Conservation (phyloP, 495 filamentous ascomycete genomes). For the Choiromyces venosus region DNA sequence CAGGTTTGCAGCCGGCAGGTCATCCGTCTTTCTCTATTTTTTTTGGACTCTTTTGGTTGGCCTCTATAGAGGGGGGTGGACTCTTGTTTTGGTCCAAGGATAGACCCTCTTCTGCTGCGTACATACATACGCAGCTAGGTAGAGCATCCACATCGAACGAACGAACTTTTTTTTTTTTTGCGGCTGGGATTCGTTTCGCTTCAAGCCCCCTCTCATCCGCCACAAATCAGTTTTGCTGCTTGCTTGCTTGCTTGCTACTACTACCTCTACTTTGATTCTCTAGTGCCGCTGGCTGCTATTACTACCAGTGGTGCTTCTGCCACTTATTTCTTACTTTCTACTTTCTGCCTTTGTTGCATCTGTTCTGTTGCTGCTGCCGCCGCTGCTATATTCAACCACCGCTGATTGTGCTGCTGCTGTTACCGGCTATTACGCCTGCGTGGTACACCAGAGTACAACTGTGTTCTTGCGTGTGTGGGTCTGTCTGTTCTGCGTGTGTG, state of each 20-base stretch:
- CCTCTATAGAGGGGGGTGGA: neutral
- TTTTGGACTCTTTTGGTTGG: slow-evolving; percentile 1
- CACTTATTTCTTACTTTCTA: neutral
- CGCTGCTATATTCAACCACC: slow-evolving; percentile 6
- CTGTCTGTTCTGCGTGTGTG: slow-evolving; percentile 25
- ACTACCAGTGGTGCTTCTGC: slow-evolving; percentile 22
- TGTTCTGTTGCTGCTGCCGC: slow-evolving; percentile 2
- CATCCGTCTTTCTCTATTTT: neutral
- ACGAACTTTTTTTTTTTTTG: slow-evolving; percentile 15
- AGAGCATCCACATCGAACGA: slow-evolving; percentile 23
- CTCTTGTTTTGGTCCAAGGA: neutral
- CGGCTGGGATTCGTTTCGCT: slow-evolving; percentile 37
- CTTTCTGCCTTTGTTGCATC: neutral
- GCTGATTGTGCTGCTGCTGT: slow-evolving; percentile 20
- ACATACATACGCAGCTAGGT: slow-evolving; percentile 28
- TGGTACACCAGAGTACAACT: slow-evolving; percentile 16
- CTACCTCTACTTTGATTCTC: slow-evolving; percentile 17
- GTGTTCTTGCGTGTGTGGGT: slow-evolving; percentile 31
- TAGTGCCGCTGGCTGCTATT: slow-evolving; percentile 16
- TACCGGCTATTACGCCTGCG: slow-evolving; percentile 36
- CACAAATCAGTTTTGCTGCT: slow-evolving; percentile 19
- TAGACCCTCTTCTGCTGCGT: slow-evolving; percentile 17
- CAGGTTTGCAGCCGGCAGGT: slow-evolving; percentile 12
- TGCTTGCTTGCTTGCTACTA: slow-evolving; percentile 11
- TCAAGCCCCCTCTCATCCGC: slow-evolving; percentile 20